Evolutionary conservation across 306 rosid genomes (phyloP), one percentile per base, ranked within the genome.

Genomic region (Prunus davidiana): DNA sequence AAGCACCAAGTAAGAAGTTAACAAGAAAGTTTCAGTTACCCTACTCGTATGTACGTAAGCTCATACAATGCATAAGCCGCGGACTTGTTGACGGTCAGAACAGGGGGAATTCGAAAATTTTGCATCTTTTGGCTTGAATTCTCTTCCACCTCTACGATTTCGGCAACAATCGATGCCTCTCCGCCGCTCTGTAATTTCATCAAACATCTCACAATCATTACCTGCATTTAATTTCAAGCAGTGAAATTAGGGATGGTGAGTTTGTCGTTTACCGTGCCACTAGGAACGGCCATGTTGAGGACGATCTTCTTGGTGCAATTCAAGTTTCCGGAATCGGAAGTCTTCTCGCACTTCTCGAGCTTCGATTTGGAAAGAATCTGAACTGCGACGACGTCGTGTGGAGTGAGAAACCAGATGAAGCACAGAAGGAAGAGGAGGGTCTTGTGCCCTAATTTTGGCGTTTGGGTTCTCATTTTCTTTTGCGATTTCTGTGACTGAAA

Each of bases 351-450:
- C 64, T 89, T 89, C 78, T 92, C 91, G 8, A 95, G 96, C 83
- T 92, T 95, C 22, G 96, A 95, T 80, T 95, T 95, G 34, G 98
- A 95, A 43, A 92, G 92, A 27, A 94, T 92, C 79, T 92, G 96
- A 76, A 88, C 81, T 43, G 86, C 92, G 41, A 73, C 46, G 57
- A 76, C 83, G 56, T 32, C 45, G 9, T 55, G 78, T 12, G 34
- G 57, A 38, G 61, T 73, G 3, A 71, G 47, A 28, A 67, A 38
- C 45, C 32, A 71, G 30, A 86, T 43, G 69, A 83, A 43, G 77
- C 65, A 86, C 27, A 74, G 13, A 22, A 84, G 43, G 19, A 81
- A 24, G 46, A 89, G 46, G 73, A 73, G 73, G 72, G 19, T 60
- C 34, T 27, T 77, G 10, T 52, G 34, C 65, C 46, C 30, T 72